phyloP scores from a whole-genome alignment of 1,284 basidiomycete species.

The Naganishia sp. region DNA sequence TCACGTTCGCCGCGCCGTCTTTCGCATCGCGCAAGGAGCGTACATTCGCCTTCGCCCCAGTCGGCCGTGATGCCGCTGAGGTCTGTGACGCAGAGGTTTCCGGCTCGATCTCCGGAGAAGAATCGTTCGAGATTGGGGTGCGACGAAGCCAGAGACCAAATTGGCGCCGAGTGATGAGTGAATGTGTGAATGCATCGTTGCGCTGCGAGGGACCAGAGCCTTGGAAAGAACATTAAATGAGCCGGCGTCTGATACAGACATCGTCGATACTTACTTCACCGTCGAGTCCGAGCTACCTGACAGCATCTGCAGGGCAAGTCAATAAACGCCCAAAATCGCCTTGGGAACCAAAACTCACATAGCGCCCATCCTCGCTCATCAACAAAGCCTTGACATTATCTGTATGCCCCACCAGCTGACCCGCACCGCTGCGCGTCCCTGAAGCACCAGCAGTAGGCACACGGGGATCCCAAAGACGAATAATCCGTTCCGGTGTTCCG shows the following conservation, averaged over 20 bases:
- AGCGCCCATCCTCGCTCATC: slow-evolving; percentile 83
- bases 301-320: slow-evolving; percentile 62
- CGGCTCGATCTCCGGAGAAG: slow-evolving; percentile 92
- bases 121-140: slow-evolving; percentile 89
- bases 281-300: slow-evolving; percentile 85
- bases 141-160: slow-evolving; percentile 87
- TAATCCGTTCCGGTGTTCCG: slow-evolving; percentile 85
- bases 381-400: slow-evolving; percentile 91
- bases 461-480: slow-evolving; percentile 91
- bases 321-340: background rate
- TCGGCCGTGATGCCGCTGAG: slow-evolving; percentile 74
- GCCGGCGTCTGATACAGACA: background rate
- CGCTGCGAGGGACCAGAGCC: slow-evolving; percentile 87
- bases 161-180: slow-evolving; percentile 89
- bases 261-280: slow-evolving; percentile 48
- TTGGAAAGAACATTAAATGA: slow-evolving; percentile 59
- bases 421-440: slow-evolving; percentile 64
- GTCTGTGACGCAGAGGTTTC: slow-evolving; percentile 85
- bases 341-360: slow-evolving; percentile 61
- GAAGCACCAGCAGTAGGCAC: slow-evolving; percentile 46
- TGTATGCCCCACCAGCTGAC: slow-evolving; percentile 84
- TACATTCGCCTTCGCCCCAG: slow-evolving; percentile 82
- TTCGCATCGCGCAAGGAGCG: slow-evolving; percentile 73
- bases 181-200: slow-evolving; percentile 95
- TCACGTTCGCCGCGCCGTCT: slow-evolving; percentile 45